These are phyloP conservation scores for Microbotryum violaceum DNA, from an alignment of 1,284 basidiomycete species.

Conservation along the genomic window DNA sequence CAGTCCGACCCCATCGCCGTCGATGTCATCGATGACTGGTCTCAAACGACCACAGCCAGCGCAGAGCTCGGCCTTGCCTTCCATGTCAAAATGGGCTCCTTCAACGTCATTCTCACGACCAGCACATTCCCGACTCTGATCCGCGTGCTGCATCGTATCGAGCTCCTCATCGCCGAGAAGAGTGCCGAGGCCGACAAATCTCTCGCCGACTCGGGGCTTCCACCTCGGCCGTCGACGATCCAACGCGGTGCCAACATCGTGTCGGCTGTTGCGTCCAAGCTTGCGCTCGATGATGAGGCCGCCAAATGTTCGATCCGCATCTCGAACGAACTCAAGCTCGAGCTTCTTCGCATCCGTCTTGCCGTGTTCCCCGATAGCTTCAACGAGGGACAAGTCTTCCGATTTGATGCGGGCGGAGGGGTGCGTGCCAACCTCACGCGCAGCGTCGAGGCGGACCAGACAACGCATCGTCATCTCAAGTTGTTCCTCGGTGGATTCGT, in stretches of 20 bases:
- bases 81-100: conserved; percentile 14
- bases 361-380: conserved; percentile 28
- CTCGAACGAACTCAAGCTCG: conserved; percentile 18
- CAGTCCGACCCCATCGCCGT: conserved; percentile 26
- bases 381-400: conserved; percentile 26
- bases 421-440: conserved; percentile 24
- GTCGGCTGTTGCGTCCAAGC: conserved; percentile 2
- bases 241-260: conserved; percentile 1
- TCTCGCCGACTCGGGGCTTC: conserved; percentile 6
- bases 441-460: conserved; percentile 1
- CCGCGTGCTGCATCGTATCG: conserved; percentile 11
- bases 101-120: conserved; percentile 25
- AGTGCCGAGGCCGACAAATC: background rate
- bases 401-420: conserved; percentile 20
- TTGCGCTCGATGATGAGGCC: background rate
- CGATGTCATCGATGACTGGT: conserved; percentile 29
- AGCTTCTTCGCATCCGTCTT: conserved; percentile 21
- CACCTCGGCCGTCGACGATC: background rate
- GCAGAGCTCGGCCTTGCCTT: conserved; percentile 10
- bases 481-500: conserved; percentile 21
- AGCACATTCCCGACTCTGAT: conserved; percentile 21
- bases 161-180: conserved; percentile 23
- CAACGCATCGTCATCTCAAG: conserved; percentile 17
- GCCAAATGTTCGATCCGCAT: conserved; percentile 8
- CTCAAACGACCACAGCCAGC: background rate